These are phyloP conservation scores for Exophiala sp. DNA, from an alignment of 2,329 filamentous ascomycete genomes.

Conservation along the genomic window DNA sequence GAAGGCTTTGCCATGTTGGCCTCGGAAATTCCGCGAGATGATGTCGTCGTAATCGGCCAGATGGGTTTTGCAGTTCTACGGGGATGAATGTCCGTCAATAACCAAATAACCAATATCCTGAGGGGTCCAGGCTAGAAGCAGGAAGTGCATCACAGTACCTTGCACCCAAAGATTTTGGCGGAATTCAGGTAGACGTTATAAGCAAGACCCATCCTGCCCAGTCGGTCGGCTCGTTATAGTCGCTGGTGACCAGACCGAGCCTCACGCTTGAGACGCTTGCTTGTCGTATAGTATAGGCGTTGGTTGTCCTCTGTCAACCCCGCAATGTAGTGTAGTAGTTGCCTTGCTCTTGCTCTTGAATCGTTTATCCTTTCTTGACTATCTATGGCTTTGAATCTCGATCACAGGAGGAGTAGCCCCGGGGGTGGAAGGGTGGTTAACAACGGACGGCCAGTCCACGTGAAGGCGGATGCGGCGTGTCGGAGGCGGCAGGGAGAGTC, in stretches of 20 bases:
- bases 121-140: not conserved
- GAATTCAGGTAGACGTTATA: constrained; percentile 90
- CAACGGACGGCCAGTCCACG: no score
- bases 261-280: not conserved
- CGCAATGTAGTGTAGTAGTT: no score
- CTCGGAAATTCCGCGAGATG: constrained; percentile 95
- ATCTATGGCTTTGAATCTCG: no score
- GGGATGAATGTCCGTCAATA: constrained; percentile 3
- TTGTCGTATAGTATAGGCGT: not conserved
- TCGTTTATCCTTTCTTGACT: no score
- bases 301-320: not conserved
- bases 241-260: not conserved
- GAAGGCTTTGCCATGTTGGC: constrained; percentile 96
- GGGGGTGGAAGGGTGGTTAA: no score
- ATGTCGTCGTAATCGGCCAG: constrained; percentile 94
- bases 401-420: no score
- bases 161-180: constrained; percentile 85
- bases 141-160: constrained; percentile 34
- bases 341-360: not conserved
- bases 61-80: constrained; percentile 77
- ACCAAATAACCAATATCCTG: no score
- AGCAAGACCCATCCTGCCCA: constrained; percentile 65
- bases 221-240: not conserved
- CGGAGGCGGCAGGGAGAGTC: not conserved
- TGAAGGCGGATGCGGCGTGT: not conserved